Evolutionary conservation across 2,329 filamentous ascomycete genomes (phyloP), one percentile per base, ranked within the genome.

Genomic region (Colletotrichum tanaceti): DNA sequence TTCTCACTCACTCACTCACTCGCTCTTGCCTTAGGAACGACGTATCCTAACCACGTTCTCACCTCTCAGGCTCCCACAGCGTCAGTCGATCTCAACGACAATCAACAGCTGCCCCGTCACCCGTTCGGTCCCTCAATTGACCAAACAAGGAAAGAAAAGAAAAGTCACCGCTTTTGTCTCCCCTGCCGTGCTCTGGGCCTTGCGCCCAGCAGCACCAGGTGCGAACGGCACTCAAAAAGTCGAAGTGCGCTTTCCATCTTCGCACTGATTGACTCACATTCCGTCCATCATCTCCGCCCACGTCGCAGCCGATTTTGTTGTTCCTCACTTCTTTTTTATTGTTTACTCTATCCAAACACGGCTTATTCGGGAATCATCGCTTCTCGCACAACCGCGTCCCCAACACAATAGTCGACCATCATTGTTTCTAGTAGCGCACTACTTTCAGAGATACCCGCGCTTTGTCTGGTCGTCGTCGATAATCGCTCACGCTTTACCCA

Each of bases 371-470:
- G 57, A 22, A 58, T 65, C 35, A 22, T 20, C 60, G 20, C 39
- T 50, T 28, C 32, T 49, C 20, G 13, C 35, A 59, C 54, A 5
- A 55, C 24, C 38, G 35, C 43, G 22, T 46, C 32, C 24, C 24
- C 41, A 32, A 58, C 65, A 39, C 32, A 58, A 35, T 50, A 44
- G 47, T 55, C 32, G 35, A 44, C 16, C n/a, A 14, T 38, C 16
- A 11, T 20, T 28, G 7, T 57, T 63, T 58, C 47, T 59, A 43
- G 43, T 20, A 66, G 66, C 63, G 62, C 62, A 66, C 44, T 32
- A 66, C 44, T 49, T 50, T 52, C 35, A 65, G 63, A 69, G 66
- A 69, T 69, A 66, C 62, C 66, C 66, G 63, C 66, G 62, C 49
- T 46, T 66, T 41, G 20, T 46, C 63, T 38, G n/a, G 43, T 47